Conservation (phyloP, 306 rosid species). For the Sicyos edulis region DNA sequence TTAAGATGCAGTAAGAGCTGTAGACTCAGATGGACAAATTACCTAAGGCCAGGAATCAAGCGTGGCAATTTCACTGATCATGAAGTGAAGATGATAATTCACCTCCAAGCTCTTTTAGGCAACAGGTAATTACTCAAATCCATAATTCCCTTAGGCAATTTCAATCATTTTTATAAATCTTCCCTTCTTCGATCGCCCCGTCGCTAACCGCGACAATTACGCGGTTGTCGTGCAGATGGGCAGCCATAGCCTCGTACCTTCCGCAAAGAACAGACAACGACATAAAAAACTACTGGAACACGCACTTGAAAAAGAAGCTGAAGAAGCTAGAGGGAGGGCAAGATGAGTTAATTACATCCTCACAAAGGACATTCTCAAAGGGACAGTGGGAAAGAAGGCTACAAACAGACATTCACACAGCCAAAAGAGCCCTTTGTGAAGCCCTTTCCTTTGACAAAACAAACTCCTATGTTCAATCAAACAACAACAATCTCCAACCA, state of each 20-base stretch:
- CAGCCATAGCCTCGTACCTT: conserved; percentile 69
- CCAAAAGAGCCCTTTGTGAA: conserved; percentile 75
- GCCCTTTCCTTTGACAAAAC: conserved; percentile 67
- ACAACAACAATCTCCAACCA: conserved; percentile 25
- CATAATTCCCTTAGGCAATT: neutral
- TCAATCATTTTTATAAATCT: neutral
- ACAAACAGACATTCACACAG: conserved; percentile 81
- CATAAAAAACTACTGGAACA: no score
- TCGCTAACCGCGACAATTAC: neutral
- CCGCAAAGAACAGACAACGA: no score
- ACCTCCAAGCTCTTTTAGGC: conserved; percentile 69
- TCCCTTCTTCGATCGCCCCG: no score
- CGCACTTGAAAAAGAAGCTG: no score
- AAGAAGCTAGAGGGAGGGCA: conserved; percentile 1
- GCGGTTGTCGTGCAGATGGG: conserved; percentile 42
- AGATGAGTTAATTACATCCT: conserved; percentile 19
- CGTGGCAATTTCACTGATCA: conserved; percentile 61
- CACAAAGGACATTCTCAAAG: conserved; percentile 34
- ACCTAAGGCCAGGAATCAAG: conserved; percentile 65
- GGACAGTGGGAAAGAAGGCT: conserved; percentile 97
- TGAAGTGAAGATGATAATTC: conserved; percentile 62
- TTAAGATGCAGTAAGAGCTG: conserved; percentile 69
- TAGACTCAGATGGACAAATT: conserved; percentile 65
- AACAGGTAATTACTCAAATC: conserved; percentile 47
- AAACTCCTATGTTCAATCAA: conserved; percentile 12